These are phyloP conservation scores for Rhododendron ferrugineum DNA, from an alignment of 148 eudicot species.

Conservation along the genomic window DNA sequence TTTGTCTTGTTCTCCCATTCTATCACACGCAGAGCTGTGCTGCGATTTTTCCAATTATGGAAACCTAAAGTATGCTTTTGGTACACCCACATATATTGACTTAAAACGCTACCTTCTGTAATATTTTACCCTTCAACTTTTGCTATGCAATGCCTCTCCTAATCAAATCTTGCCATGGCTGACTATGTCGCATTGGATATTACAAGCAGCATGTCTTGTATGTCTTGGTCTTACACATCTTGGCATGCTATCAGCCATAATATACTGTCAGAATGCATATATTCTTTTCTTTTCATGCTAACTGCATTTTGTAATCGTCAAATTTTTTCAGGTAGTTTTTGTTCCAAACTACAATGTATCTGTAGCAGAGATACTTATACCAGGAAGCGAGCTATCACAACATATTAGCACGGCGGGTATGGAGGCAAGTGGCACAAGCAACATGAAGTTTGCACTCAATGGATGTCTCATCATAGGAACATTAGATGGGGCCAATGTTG, in stretches of 20 bases:
- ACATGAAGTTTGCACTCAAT: slow-evolving; percentile 97
- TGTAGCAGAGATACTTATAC: slow-evolving; percentile 94
- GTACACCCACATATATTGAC: neutral
- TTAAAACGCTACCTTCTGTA: neutral
- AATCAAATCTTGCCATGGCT: neutral
- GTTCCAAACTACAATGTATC: slow-evolving; percentile 98
- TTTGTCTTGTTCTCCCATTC: neutral
- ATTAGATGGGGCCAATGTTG: slow-evolving; percentile 94
- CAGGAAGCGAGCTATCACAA: slow-evolving; percentile 98
- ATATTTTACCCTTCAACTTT: neutral
- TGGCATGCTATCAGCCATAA: neutral
- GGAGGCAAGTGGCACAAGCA: slow-evolving; percentile 99
- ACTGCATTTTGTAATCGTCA: neutral
- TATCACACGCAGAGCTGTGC: neutral
- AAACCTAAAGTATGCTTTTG: neutral
- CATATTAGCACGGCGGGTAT: slow-evolving; percentile 99
- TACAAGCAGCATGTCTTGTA: neutral
- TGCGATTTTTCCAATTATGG: neutral
- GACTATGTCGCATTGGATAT: neutral
- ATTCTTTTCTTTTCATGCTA: neutral
- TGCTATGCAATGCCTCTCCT: neutral
- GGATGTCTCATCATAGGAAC: slow-evolving; percentile 98
- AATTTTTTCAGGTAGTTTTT: slow-evolving; percentile 64
- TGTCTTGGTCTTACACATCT: neutral
- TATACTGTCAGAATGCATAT: neutral